Percentiles rank a stretch among this genome's conserved stretches.
phyloP scores from a whole-genome alignment of 1,284 basidiomycete species.

The Cutaneotrichosporon daszewskae region DNA sequence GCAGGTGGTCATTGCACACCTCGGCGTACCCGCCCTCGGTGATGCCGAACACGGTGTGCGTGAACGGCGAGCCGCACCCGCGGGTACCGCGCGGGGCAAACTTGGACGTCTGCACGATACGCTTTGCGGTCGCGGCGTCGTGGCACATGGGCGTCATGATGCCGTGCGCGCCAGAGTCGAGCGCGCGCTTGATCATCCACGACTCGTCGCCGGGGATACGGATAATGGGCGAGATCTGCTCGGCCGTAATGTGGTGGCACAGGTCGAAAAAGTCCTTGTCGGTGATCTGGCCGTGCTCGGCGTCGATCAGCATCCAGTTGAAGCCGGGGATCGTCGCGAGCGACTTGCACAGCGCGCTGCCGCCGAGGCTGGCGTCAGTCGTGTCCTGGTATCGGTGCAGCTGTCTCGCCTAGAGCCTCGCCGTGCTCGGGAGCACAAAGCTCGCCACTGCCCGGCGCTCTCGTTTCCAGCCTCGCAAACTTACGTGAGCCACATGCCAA shows the following conservation, averaged over 20 bases:
- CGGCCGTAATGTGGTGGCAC: conserved; percentile 8
- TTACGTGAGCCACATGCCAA: conserved; percentile 14
- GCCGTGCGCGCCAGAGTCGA: conserved; percentile 41
- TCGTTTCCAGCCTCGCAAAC: background rate
- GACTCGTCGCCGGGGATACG: conserved; percentile 34
- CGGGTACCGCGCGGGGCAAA: conserved; percentile 30
- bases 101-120: conserved; percentile 24
- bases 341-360: conserved; percentile 12
- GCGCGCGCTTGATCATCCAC: conserved; percentile 38
- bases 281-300: conserved; percentile 23
- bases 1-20: conserved; percentile 30
- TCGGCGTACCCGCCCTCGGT: conserved; percentile 30
- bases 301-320: conserved; percentile 26
- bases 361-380: conserved; percentile 7
- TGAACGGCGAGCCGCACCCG: conserved; percentile 35
- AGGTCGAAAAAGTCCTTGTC: conserved; percentile 21
- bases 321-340: conserved; percentile 19
- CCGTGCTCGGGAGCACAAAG: too few relatives aligned
- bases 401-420: too few relatives aligned
- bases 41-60: conserved; percentile 34
- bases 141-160: conserved; percentile 35
- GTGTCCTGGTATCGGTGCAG: too few relatives aligned
- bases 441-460: too few relatives aligned
- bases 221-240: conserved; percentile 33
- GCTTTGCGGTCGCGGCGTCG: conserved; percentile 13